Percentiles rank a stretch among this genome's conserved stretches.
phyloP scores from a whole-genome alignment of 2,329 filamentous ascomycete genomes.

The Aspergillus ruber region DNA sequence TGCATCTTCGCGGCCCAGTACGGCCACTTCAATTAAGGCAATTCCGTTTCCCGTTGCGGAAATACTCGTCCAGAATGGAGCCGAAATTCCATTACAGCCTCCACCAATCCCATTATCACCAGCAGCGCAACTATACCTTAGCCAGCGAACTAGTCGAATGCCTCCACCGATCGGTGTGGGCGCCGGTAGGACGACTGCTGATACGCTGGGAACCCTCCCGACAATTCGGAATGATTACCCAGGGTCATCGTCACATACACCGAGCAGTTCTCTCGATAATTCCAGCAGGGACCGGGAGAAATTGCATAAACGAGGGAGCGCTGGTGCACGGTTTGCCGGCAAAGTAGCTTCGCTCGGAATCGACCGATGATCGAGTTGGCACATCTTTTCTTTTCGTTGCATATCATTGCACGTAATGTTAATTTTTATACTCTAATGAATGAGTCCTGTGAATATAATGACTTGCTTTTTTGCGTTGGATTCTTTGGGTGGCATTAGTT shows the following conservation, averaged over 20 bases:
- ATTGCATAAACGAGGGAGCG: slow-evolving; percentile 72
- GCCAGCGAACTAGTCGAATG: slow-evolving; percentile 56
- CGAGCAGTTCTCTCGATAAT: slow-evolving; percentile 26
- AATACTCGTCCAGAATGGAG: slow-evolving; percentile 86
- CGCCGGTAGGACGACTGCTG: slow-evolving; percentile 35
- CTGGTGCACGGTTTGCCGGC: slow-evolving; percentile 60
- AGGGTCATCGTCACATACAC: slow-evolving; percentile 21
- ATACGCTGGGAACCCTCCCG: slow-evolving; percentile 59
- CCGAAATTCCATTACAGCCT: slow-evolving; percentile 68
- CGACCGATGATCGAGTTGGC: slow-evolving; percentile 28
- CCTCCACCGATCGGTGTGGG: slow-evolving; percentile 39
- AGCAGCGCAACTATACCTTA: slow-evolving; percentile 75
- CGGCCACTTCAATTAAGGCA: slow-evolving; percentile 35
- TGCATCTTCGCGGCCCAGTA: slow-evolving; percentile 20
- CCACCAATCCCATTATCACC: slow-evolving; percentile 79
- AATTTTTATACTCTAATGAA: slow-evolving; percentile 16
- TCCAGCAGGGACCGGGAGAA: slow-evolving; percentile 55
- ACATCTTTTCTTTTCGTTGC: not conserved
- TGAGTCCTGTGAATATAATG: slow-evolving; percentile 13
- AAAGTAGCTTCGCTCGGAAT: slow-evolving; percentile 41
- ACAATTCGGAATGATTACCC: slow-evolving; percentile 34
- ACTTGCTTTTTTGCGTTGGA: slow-evolving; percentile 3
- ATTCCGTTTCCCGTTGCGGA: slow-evolving; percentile 84
- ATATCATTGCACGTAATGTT: slow-evolving; percentile 2
- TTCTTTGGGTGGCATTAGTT: no score